Evolutionary conservation across 2,329 filamentous ascomycete species (phyloP), one percentile per base, ranked within the genome.

Genomic region (Drechslera avenae): DNA sequence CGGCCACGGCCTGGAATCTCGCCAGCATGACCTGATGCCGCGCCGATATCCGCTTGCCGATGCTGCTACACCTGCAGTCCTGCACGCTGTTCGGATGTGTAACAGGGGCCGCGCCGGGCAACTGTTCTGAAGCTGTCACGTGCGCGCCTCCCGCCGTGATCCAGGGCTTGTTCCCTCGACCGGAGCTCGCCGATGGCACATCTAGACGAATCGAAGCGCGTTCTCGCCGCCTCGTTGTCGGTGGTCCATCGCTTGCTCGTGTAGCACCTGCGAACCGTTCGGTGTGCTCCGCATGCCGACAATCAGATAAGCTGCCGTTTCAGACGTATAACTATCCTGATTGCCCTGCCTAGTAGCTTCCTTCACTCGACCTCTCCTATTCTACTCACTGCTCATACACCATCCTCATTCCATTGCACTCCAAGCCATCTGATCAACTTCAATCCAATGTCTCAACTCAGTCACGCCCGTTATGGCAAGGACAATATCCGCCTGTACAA

Each of bases 401-500:
- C 26, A 30, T 36, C 21, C 50, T 36, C 36, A 17, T 28, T 23
- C 16, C 14, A 28, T 16, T 33, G 26, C 9, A 18, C 28, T 31
- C 33, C 31, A 18, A 37, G 18, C 17, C 13, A 50, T 34, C 35
- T 41, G 26, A 31, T 39, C 18, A 43, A 23, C 42, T 42, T 46
- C 35, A 39, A 45, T 63, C 70, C 53, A 52, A 79, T 80, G 76
- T 71, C 78, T 60, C 68, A 77, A 52, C 77, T 81, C 59, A 75
- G 70, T 62, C 76, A 78, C 67, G 89, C 89, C 66, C 86, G 87
- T 72, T 93, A 92, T 74, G 89, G 89, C 79, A 93, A 99, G 85
- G 94, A 97, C 84, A 97, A 99, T 79, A 88, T 99, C 82, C 92
- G 94, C 69, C 86, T 99, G 67, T 96, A 89, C 85, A 99, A 99